phyloP scores from a whole-genome alignment of 2,329 filamentous ascomycete genomes.

The Fusarium decemcellulare region DNA sequence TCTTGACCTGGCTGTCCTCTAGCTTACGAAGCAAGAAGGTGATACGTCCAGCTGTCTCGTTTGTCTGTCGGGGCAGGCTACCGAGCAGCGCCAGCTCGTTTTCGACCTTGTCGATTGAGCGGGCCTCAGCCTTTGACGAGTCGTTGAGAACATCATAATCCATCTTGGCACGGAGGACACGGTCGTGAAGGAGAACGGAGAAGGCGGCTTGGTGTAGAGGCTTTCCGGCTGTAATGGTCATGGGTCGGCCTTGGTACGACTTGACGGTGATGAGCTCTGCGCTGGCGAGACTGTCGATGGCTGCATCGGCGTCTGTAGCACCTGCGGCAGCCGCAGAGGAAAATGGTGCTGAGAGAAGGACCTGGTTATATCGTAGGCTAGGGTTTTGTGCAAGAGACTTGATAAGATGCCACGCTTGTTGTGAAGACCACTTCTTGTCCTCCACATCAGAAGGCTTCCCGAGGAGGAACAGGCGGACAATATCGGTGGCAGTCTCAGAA shows the following conservation, averaged over 20 bases:
- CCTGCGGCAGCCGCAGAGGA: conserved; percentile 56
- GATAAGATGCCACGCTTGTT: conserved; percentile 93
- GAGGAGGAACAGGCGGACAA: conserved; percentile 93
- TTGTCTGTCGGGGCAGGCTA: conserved; percentile 77
- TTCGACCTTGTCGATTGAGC: conserved; percentile 84
- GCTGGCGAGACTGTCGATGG: conserved; percentile 84
- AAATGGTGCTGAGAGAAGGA: conserved; percentile 84
- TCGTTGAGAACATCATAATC: conserved; percentile 79
- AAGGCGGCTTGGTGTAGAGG: conserved; percentile 92
- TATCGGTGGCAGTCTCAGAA: conserved; percentile 88
- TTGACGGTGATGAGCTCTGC: conserved; percentile 88
- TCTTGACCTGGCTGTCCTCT: conserved; percentile 79
- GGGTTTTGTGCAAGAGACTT: conserved; percentile 80
- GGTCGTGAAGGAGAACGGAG: conserved; percentile 77
- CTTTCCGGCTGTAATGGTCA: conserved; percentile 82
- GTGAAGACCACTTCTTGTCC: conserved; percentile 78
- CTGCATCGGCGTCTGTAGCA: conserved; percentile 76
- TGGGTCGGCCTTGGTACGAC: conserved; percentile 81
- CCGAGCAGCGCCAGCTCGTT: conserved; percentile 81
- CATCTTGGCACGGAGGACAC: conserved; percentile 80
- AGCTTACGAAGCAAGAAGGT: conserved; percentile 83
- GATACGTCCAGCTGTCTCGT: conserved; percentile 76
- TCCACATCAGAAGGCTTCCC: conserved; percentile 64
- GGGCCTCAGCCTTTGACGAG: conserved; percentile 78
- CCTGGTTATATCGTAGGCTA: conserved; percentile 85